These are phyloP conservation scores for Chlorella sp. DNA, from an alignment of 139 green algal species.

Conservation along the genomic window DNA sequence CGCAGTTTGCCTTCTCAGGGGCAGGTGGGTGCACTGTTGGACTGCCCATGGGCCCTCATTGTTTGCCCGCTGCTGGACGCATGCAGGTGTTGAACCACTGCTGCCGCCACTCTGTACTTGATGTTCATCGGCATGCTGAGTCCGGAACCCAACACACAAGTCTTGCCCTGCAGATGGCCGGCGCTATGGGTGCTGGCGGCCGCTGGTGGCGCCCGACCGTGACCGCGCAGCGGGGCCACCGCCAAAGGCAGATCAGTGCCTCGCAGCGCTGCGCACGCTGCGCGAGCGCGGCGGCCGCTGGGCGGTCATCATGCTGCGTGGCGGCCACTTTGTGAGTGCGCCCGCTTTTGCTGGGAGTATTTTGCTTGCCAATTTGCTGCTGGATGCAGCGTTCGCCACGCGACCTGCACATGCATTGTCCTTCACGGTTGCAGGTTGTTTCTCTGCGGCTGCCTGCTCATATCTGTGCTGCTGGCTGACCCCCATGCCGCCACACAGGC, in stretches of 20 bases:
- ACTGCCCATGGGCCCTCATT: too few species aligned
- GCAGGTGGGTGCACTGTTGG: neutral
- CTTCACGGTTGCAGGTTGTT: too few species aligned
- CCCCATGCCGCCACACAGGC: neutral
- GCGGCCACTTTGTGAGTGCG: slow-evolving; percentile 75
- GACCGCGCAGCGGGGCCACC: slow-evolving; percentile 28
- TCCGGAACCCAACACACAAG: too few species aligned
- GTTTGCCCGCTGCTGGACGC: too few species aligned
- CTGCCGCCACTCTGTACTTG: too few species aligned
- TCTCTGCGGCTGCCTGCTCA: too few species aligned
- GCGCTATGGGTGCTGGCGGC: slow-evolving; percentile 70
- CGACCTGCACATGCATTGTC: too few species aligned
- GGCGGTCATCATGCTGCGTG: slow-evolving; percentile 54
- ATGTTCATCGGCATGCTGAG: too few species aligned
- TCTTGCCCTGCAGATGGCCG: slow-evolving; percentile 44
- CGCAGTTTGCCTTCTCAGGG: slow-evolving; percentile 14
- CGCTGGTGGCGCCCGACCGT: slow-evolving; percentile 63
- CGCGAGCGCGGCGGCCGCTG: slow-evolving; percentile 34
- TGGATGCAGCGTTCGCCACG: too few species aligned
- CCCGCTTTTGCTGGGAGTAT: slow-evolving; percentile 37
- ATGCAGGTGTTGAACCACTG: too few species aligned
- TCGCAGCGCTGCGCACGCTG: slow-evolving; percentile 53
- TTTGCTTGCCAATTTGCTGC: too few species aligned
- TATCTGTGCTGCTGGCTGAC: too few species aligned
- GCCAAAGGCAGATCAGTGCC: neutral